Conservation (phyloP, 495 filamentous ascomycete genomes). For the Penicillium macrosclerotiorum region DNA sequence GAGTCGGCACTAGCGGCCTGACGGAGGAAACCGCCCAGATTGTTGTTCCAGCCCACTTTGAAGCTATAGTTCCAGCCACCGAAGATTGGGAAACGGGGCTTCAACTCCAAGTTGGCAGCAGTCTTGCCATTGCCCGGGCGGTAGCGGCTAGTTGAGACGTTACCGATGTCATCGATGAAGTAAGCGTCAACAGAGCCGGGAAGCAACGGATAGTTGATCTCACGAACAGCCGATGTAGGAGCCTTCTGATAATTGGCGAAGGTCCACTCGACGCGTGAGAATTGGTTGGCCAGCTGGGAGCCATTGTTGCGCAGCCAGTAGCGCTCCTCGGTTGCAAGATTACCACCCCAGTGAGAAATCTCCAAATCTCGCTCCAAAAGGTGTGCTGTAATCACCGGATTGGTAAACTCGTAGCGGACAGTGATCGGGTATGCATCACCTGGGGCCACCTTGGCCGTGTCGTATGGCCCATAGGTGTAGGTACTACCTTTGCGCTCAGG, state of each 20-base stretch:
- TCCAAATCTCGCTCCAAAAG: constrained; percentile 85
- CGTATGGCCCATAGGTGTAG: constrained; percentile 91
- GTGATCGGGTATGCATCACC: constrained; percentile 67
- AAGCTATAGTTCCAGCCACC: constrained; percentile 98
- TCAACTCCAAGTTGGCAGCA: constrained; percentile 82
- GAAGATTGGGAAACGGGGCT: constrained; percentile 89
- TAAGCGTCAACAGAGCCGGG: constrained; percentile 80
- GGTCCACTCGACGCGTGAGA: constrained; percentile 83
- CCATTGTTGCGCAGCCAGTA: constrained; percentile 86
- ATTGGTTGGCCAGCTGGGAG: constrained; percentile 78
- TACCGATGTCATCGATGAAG: constrained; percentile 95
- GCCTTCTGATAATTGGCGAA: constrained; percentile 69
- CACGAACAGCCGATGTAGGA: constrained; percentile 72
- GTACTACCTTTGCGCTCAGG: constrained; percentile 80
- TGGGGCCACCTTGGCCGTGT: constrained; percentile 62
- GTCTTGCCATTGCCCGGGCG: constrained; percentile 64
- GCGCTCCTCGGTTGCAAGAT: constrained; percentile 89
- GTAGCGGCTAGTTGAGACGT: constrained; percentile 91
- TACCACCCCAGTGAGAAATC: constrained; percentile 97
- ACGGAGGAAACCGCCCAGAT: constrained; percentile 72
- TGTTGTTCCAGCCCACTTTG: constrained; percentile 89
- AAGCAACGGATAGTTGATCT: constrained; percentile 74
- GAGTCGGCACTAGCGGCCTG: constrained; percentile 55
- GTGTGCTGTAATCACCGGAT: constrained; percentile 74
- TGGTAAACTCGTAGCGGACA: constrained; percentile 94